Percentiles rank a stretch among this genome's conserved stretches.
phyloP scores from a whole-genome alignment of 2,329 filamentous ascomycete genomes.

The Penicillium sp. region DNA sequence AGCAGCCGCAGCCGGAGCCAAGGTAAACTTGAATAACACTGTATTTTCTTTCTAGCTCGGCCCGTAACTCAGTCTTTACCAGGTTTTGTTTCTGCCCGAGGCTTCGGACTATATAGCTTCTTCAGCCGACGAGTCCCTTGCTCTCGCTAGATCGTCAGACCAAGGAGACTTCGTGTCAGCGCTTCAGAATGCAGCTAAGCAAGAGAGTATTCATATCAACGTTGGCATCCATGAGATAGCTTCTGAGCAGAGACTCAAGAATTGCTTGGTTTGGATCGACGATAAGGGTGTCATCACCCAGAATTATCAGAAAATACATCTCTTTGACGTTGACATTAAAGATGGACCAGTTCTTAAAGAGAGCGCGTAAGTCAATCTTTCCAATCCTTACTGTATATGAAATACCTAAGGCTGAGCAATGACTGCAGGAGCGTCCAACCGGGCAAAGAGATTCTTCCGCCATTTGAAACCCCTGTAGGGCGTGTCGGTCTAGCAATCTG shows the following conservation, averaged over 20 bases:
- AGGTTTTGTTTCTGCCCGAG: slow-evolving; percentile 88
- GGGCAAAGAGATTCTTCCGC: slow-evolving; percentile 63
- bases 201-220: slow-evolving; percentile 69
- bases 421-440: slow-evolving; percentile 61
- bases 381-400: background rate
- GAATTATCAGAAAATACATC: slow-evolving; percentile 83
- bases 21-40: slow-evolving; percentile 51
- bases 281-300: slow-evolving; percentile 59
- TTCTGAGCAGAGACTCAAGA: slow-evolving; percentile 55
- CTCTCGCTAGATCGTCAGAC: slow-evolving; percentile 66
- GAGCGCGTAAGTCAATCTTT: slow-evolving; percentile 47
- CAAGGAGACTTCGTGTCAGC: slow-evolving; percentile 74
- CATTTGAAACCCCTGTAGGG: slow-evolving; percentile 73
- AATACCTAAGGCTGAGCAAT: background rate
- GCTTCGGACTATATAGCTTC: slow-evolving; percentile 84
- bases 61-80: slow-evolving; percentile 4
- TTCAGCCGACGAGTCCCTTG: slow-evolving; percentile 65
- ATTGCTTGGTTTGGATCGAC: slow-evolving; percentile 68
- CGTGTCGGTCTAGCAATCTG: slow-evolving; percentile 80
- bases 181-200: slow-evolving; percentile 66
- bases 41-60: background rate
- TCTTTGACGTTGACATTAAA: slow-evolving; percentile 73
- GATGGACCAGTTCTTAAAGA: slow-evolving; percentile 62
- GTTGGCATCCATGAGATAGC: slow-evolving; percentile 83
- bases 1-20: slow-evolving; percentile 73